phyloP scores from a whole-genome alignment of 2,329 filamentous ascomycete genomes.

The Waltergamsia citrina region DNA sequence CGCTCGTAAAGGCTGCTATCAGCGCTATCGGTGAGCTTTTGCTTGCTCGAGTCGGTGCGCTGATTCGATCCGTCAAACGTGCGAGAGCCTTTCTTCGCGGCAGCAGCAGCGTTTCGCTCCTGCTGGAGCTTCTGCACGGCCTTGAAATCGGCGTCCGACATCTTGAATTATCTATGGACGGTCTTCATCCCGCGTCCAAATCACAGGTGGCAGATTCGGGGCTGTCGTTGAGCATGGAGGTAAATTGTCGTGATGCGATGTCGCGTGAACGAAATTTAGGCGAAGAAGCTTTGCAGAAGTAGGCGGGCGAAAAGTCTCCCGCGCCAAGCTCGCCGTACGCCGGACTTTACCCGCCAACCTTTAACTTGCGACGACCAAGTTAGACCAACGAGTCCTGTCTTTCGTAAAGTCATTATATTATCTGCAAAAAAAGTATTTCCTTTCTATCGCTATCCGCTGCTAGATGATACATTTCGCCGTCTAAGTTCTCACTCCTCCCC shows the following conservation, averaged over 20 bases:
- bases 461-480: too few species aligned
- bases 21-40: slow-evolving; percentile 80
- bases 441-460: too few species aligned
- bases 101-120: slow-evolving; percentile 78
- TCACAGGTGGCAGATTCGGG: slow-evolving; percentile 21
- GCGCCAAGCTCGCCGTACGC: slow-evolving; percentile 2
- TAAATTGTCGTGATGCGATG: slow-evolving; percentile 10
- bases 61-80: slow-evolving; percentile 71
- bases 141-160: slow-evolving; percentile 79
- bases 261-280: slow-evolving; percentile 6
- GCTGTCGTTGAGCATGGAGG: slow-evolving; percentile 26
- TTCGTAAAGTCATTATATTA: too few species aligned
- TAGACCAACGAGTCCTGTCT: too few species aligned
- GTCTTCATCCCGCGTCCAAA: slow-evolving; percentile 32
- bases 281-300: slow-evolving; percentile 12
- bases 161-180: slow-evolving; percentile 29
- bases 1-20: slow-evolving; percentile 83
- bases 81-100: slow-evolving; percentile 71
- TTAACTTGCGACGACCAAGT: slow-evolving; percentile 1
- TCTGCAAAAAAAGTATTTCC: too few species aligned
- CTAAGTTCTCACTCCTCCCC: too few species aligned
- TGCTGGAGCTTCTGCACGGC: slow-evolving; percentile 80
- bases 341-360: slow-evolving; percentile 23
- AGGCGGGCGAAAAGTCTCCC: slow-evolving; percentile 19
- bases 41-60: slow-evolving; percentile 82